A percentile compares a stretch with the other conserved stretches of the same genome.
These are phyloP conservation scores for Eucalyptus fibrosa DNA, from an alignment of 345 rosid species.

Conservation along the genomic window DNA sequence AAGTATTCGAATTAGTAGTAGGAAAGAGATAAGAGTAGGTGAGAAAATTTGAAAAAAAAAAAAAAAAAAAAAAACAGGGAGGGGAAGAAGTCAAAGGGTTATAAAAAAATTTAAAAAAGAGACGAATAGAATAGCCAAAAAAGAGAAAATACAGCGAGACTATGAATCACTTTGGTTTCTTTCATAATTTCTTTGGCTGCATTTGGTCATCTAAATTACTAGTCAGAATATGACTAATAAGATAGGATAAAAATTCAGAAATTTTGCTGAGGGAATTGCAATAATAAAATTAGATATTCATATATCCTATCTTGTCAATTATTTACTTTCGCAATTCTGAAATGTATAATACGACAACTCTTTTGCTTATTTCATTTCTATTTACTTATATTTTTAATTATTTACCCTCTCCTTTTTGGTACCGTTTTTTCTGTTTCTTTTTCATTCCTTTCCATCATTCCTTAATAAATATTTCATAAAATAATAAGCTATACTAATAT, in stretches of 20 bases:
- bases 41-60: neutral
- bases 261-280: too few relatives aligned
- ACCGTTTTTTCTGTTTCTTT: neutral
- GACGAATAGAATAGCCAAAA: neutral
- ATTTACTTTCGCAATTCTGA: neutral
- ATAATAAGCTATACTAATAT: neutral
- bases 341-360: neutral
- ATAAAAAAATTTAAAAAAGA: neutral
- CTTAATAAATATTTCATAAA: neutral
- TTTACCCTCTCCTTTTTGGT: neutral
- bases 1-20: neutral
- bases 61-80: neutral
- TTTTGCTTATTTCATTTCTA: neutral
- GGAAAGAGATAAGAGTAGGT: neutral
- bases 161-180: neutral
- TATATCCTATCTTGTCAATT: too few relatives aligned
- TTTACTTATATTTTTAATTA: neutral
- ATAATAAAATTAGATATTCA: too few relatives aligned
- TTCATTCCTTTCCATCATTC: neutral
- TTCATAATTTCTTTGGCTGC: neutral
- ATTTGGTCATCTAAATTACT: neutral
- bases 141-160: neutral
- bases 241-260: too few relatives aligned
- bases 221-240: neutral
- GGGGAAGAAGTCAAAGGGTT: neutral